A percentile compares a stretch with the other conserved stretches of the same genome.
Conservation (phyloP, 345 rosid species). For the Nephelium lappaceum region DNA sequence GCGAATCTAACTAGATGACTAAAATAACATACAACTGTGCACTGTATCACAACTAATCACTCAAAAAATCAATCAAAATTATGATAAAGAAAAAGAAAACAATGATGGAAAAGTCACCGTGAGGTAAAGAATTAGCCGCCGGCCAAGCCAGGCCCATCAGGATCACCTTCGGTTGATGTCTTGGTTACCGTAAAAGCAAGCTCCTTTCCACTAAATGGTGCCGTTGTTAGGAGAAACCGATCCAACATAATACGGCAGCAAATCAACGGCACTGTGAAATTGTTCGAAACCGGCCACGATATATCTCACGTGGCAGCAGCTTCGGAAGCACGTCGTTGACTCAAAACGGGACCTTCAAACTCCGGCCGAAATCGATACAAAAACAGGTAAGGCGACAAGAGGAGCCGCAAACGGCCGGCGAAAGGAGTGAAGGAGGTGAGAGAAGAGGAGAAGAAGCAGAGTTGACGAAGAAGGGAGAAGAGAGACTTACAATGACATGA, state of each 20-base stretch:
- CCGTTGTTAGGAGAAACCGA: constrained; percentile 63
- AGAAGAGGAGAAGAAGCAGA: no score
- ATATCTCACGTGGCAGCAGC: constrained; percentile 77
- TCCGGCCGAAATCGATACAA: constrained; percentile 34
- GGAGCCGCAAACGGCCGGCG: no score
- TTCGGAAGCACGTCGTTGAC: constrained; percentile 86
- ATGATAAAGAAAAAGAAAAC: not conserved
- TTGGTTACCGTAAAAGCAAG: constrained; percentile 84
- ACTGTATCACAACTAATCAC: no score
- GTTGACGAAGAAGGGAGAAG: no score
- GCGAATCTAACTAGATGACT: no score
- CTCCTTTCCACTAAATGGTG: constrained; percentile 82
- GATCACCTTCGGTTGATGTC: constrained; percentile 70
- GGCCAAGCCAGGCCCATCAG: constrained; percentile 56
- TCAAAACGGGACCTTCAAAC: constrained; percentile 72
- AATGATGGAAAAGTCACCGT: constrained; percentile 46
- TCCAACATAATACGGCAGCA: constrained; percentile 84
- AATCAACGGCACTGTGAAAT: constrained; percentile 81
- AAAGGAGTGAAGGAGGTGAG: no score
- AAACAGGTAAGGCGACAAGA: constrained; percentile 48
- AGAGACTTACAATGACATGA: no score
- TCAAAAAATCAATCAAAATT: no score
- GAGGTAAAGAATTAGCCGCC: constrained; percentile 84
- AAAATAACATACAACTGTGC: no score
- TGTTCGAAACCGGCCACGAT: constrained; percentile 90